Base-by-base conservation (phyloP, 495 filamentous ascomycete species). In the Talaromyces trachyspermus region DNA sequence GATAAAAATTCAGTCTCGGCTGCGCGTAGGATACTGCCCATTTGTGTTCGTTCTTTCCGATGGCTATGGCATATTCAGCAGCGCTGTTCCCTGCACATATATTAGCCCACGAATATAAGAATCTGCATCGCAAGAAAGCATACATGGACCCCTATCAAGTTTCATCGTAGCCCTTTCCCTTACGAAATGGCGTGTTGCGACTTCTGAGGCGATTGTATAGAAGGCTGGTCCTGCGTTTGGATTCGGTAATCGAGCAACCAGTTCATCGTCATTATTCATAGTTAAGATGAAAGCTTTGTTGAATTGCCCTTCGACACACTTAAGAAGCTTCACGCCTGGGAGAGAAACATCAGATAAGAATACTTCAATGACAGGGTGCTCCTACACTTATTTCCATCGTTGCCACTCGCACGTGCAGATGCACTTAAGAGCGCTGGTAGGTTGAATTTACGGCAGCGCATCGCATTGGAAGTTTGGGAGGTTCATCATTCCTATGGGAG, bases 161-260 rank as follows among this genome's bases (percentile, higher is more conserved):
- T 55, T 43, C 2, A 55, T 29, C 12, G 25, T 27, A n/a, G 30
- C 48, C 53, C 56, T 40, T 22, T n/a, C n/a, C n/a, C n/a, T n/a
- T n/a, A 66, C 56, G 51, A 65, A 64, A 14, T 59, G 52, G 52
- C 65, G 57, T 8, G 67, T 71, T n/a, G 67, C 67, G 35, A 66
- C 67, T 52, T 69, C 65, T 18, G 64, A 69, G 1, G 65, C 65
- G 19, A 58, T 58, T 12, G 58, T 53, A 32, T 61, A 55, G 33
- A 59, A 55, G 15, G 52, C 23, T 11, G 63, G 65, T 7, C 55
- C 55, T 4, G 62, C 57, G 35, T 55, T 58, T 36, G 55, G 54
- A 33, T 62, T 64, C n/a, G 60, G 61, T 18, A 68, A 49, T 23
- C 59, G 49, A 15, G 58, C 59, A 38, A 68, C 26, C 12, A 65